Percentiles rank a stretch among this genome's conserved stretches.
Conservation (phyloP, 768 basidiomycete genomes). For the Termitomyces heimii region DNA sequence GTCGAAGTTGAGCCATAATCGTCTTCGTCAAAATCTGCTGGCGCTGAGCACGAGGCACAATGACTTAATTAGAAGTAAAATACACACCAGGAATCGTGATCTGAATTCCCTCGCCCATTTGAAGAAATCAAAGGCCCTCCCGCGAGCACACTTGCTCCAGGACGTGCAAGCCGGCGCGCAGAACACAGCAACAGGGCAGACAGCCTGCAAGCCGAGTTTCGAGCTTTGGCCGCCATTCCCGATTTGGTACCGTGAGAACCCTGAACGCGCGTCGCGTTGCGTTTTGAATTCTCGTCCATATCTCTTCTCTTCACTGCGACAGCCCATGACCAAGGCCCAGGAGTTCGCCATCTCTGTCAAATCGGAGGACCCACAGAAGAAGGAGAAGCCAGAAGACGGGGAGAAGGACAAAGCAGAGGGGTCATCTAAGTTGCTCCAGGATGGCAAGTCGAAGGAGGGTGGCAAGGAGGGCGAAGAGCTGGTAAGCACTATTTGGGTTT, state of each 20-base stretch:
- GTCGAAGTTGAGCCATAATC: conserved; percentile 52
- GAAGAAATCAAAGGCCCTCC: conserved; percentile 13
- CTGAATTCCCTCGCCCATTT: conserved; percentile 47
- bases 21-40: conserved; percentile 69
- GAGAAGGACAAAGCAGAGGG: conserved; percentile 49
- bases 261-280: conserved; percentile 50
- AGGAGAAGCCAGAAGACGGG: conserved; percentile 37
- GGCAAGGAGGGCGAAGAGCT: conserved; percentile 65
- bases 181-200: background rate
- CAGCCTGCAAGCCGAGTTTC: conserved; percentile 3
- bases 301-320: background rate
- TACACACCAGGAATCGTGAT: conserved; percentile 59
- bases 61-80: conserved; percentile 2
- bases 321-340: conserved; percentile 51
- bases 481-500: conserved; percentile 41
- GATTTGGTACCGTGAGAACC: conserved; percentile 24
- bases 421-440: conserved; percentile 49
- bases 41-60: conserved; percentile 6
- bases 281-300: conserved; percentile 10
- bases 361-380: conserved; percentile 74
- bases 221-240: conserved; percentile 1
- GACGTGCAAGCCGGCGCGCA: conserved; percentile 7
- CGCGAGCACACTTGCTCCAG: conserved; percentile 13
- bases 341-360: conserved; percentile 57
- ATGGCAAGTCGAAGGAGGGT: conserved; percentile 36